Evolutionary conservation across 805 yeast genomes (phyloP).

Genomic region (Barnettozyma pratensis): DNA sequence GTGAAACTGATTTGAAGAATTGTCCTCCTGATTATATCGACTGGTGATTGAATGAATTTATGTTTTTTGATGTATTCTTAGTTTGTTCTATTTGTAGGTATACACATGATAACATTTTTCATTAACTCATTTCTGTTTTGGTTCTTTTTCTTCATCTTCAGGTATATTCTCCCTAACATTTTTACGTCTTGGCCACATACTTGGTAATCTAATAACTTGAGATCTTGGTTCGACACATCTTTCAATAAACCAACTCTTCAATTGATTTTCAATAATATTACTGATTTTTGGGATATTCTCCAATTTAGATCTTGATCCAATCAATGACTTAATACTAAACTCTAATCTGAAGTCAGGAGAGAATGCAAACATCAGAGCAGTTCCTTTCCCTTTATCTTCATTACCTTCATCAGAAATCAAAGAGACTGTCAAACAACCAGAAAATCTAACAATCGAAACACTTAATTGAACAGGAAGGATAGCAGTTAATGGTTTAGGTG

Average conservation of each 20-base stretch:
- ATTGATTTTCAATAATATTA: constrained; percentile 72
- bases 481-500: constrained; percentile 81
- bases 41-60: neutral
- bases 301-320: constrained; percentile 88
- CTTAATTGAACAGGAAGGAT: constrained; percentile 78
- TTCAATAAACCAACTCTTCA: constrained; percentile 87
- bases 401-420: constrained; percentile 23
- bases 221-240: constrained; percentile 92
- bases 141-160: constrained; percentile 7
- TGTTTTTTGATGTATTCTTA: no score
- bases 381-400: constrained; percentile 36
- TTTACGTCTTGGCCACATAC: constrained; percentile 75
- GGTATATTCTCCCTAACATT: constrained; percentile 39
- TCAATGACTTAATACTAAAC: constrained; percentile 79
- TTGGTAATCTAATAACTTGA: constrained; percentile 79
- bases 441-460: constrained; percentile 85
- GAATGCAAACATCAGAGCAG: constrained; percentile 83
- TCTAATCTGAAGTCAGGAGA: constrained; percentile 88
- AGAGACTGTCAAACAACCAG: constrained; percentile 83
- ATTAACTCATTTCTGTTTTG: neutral
- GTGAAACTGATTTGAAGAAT: constrained; percentile 17
- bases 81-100: no score
- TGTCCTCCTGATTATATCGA: constrained; percentile 22
- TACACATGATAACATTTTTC: no score
- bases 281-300: constrained; percentile 92